Evolutionary conservation across 352 stramenopile species (phyloP).

Genomic region (Phytopythium vexans): DNA sequence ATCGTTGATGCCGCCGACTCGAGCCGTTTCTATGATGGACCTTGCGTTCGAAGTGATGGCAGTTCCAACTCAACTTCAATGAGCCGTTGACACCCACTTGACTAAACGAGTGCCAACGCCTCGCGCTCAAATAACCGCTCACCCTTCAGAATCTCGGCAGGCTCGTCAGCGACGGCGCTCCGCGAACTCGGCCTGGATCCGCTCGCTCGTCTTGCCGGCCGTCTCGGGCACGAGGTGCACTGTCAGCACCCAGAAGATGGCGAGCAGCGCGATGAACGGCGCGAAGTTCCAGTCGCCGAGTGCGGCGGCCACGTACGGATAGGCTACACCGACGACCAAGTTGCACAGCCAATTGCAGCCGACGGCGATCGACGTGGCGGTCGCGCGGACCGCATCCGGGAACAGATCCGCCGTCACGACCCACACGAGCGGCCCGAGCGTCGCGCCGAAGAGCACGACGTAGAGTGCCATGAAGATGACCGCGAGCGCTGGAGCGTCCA

Average conservation of each 20-base stretch:
- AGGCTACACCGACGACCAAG: conserved; percentile 52
- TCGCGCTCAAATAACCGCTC: too few relatives aligned
- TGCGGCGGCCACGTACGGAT: conserved; percentile 48
- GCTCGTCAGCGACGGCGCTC: neutral
- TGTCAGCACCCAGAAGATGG: conserved; percentile 35
- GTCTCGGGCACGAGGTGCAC: conserved; percentile 52
- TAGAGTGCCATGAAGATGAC: conserved; percentile 51
- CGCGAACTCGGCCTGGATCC: conserved; percentile 53
- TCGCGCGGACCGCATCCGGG: conserved; percentile 43
- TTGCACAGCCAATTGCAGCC: conserved; percentile 53
- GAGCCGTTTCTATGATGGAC: too few relatives aligned
- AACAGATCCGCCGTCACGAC: conserved; percentile 56
- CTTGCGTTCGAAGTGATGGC: too few relatives aligned
- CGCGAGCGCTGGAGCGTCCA: conserved; percentile 18
- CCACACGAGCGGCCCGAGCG: conserved; percentile 50
- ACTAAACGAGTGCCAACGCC: too few relatives aligned
- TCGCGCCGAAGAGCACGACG: conserved; percentile 40
- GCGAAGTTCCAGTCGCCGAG: conserved; percentile 39
- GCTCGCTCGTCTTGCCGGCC: conserved; percentile 45
- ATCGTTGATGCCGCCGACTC: too few relatives aligned
- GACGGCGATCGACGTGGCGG: conserved; percentile 38
- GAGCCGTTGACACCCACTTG: too few relatives aligned
- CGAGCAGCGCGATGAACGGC: conserved; percentile 43
- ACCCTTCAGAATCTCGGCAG: too few relatives aligned
- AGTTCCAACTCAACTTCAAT: too few relatives aligned